Evolutionary conservation across 441 rosid species (phyloP), one percentile per base, ranked within the genome.

Genomic region (Raphanus hybrid): DNA sequence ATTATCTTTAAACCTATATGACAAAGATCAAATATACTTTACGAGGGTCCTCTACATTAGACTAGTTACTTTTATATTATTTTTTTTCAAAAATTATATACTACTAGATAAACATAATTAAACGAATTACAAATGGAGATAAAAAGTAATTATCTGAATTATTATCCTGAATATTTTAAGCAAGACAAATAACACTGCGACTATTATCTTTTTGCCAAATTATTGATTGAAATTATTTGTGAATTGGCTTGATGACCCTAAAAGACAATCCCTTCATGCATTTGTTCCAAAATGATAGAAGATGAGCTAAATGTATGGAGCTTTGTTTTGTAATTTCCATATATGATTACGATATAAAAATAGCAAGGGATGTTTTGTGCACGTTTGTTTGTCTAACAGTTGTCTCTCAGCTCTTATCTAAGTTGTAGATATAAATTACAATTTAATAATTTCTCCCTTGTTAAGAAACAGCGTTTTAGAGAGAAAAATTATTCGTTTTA

Each of bases 361-460:
- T 29, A 29, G 34, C 34, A 29, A 29, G 34, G 34, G 0, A 29
- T 29, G 48, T 67, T 71, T 45, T 66, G 68, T 77, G 64, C 77
- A 72, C 77, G 69, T 78, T 66, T 78, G 64, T 50, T 45, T 78
- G 77, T 78, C 69, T 50, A 72, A 37, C 45, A 50, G 37, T 8
- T 78, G 77, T 72, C 77, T 72, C 73, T 37, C 23, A 16, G 27
- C 14, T 60, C 73, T 78, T 78, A 71, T 71, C 76, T 54, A 14
- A 3, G 15, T 32, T 71, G 34, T 43, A 77, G 67, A 48, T 71
- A 67, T 32, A 34, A 41, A 39, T 45, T 2, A 57, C 43, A 29
- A 27, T 26, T 48, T 29, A 29, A 14, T 32, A 27, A n/a, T 9
- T 6, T 35, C 7, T 35, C 39, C 8, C 2, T 35, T 35, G 6